Evolutionary conservation across 108 stramenopile species (phyloP), one percentile per base, ranked within the genome.

Genomic region (Bacterosira constricta): DNA sequence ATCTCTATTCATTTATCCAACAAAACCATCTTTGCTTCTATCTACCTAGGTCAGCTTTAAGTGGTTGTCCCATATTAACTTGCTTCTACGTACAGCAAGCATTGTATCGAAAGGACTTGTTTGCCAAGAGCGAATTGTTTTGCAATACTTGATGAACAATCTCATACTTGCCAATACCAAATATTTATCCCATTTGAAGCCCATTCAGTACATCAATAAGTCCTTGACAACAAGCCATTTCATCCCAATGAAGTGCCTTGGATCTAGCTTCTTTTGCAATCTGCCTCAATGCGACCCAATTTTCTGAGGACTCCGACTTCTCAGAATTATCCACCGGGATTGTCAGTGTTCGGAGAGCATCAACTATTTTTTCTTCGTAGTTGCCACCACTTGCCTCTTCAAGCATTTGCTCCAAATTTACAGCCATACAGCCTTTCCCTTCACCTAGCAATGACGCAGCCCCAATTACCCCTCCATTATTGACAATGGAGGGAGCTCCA

Each of bases 401-500:
- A 20, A 44, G 32, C 36, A 56, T 64, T 15, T 41, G 20, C 26
- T 54, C 21, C 63, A 81, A 46, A 25, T 65, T 57, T 6, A 81
- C 27, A n/a, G 37, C 57, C 39, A 76, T 32, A 42, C 62, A 76
- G 18, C 69, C 71, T 15, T 26, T 42, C 7, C 49, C 77, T 32
- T 79, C 49, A 36, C 60, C 72, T 21, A 81, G 36, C 53, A 76
- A 31, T 25, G 34, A 21, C 25, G 39, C 54, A 11, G 80, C 80
- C 46, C 80, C 84, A 39, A 81, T 59, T 42, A 60, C 44, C 1
- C 70, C 70, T 35, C 77, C 76, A 17, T 32, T 26, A 21, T 75
- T 55, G 5, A 84, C 53, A 35, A 86, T 63, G 6, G 83, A 69
- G 23, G 83, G 83, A 15, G 58, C 83, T 20, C 77, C 80, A 59